Evolutionary conservation across 2,329 filamentous ascomycete species (phyloP).

Genomic region (Pyrenochaeta sp.): DNA sequence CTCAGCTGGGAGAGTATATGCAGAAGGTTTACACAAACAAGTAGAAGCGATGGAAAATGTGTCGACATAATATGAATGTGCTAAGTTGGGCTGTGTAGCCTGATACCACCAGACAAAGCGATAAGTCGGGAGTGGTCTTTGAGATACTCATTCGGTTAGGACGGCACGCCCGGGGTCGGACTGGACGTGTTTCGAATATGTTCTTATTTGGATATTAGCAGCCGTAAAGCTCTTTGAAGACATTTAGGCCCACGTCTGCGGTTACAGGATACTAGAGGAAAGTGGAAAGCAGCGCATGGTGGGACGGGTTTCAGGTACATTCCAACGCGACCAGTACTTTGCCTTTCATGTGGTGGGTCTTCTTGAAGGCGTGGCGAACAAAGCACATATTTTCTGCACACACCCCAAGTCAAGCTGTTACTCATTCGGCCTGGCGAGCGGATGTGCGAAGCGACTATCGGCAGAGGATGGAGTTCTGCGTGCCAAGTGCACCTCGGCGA

Average conservation of each 20-base stretch:
- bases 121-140: background rate
- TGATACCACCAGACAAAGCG: background rate
- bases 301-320: slow-evolving; percentile 2
- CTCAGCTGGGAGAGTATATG: background rate
- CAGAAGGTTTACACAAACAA: background rate
- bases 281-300: slow-evolving; percentile 4
- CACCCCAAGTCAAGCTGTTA: background rate
- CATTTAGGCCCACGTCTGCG: background rate
- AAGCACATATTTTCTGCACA: background rate
- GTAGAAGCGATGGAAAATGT: background rate
- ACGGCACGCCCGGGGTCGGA: background rate
- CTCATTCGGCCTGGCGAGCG: slow-evolving; percentile 8
- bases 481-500: slow-evolving; percentile 18
- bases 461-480: slow-evolving; percentile 21
- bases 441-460: slow-evolving; percentile 26
- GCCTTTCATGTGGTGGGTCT: background rate
- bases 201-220: background rate
- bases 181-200: background rate
- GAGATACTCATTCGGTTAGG: background rate
- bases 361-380: background rate
- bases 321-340: background rate
- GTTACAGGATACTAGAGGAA: background rate
- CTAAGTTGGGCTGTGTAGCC: background rate
- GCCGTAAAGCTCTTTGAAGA: background rate
- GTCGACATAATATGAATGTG: background rate